phyloP scores from a whole-genome alignment of 163 green algal genomes.

The Chlamydomonas reinhardtii region DNA sequence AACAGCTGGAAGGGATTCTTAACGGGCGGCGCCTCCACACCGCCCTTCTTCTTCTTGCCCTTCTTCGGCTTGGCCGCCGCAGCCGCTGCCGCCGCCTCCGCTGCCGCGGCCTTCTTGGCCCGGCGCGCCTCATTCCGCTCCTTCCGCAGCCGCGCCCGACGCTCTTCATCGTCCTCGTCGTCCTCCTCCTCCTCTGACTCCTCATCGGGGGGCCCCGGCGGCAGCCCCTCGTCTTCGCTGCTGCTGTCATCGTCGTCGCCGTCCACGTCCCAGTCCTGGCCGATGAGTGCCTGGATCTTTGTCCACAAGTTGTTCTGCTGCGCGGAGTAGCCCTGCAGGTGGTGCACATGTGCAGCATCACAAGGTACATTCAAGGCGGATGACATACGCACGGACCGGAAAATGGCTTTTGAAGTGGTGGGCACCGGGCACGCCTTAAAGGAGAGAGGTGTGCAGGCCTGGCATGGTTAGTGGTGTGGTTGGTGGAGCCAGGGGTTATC shows the following conservation, averaged over 20 bases:
- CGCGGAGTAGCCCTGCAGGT: not conserved
- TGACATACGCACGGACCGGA: no score
- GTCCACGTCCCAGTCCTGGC: constrained; percentile 38
- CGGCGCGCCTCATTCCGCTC: constrained; percentile 23
- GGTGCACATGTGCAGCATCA: no score
- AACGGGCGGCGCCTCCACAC: not conserved
- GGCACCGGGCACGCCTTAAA: no score
- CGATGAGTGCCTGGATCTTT: constrained; percentile 38
- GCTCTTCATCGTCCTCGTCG: not conserved
- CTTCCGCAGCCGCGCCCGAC: not conserved
- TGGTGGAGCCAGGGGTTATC: no score
- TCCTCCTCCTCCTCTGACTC: not conserved
- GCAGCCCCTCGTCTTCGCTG: not conserved
- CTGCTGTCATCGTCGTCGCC: not conserved
- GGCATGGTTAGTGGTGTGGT: no score
- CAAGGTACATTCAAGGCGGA: no score
- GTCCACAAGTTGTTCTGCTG: constrained; percentile 24
- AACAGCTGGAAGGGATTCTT: not conserved
- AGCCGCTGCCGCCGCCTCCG: not conserved
- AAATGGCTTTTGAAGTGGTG: no score
- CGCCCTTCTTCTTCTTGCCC: constrained; percentile 3
- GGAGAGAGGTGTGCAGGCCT: no score
- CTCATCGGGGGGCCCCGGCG: not conserved
- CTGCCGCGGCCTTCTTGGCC: not conserved
- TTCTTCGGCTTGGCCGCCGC: not conserved